Evolutionary conservation across 371 early-diverging fungal species (phyloP), one percentile per base, ranked within the genome.

Genomic region (Rhizopus arrhizus): DNA sequence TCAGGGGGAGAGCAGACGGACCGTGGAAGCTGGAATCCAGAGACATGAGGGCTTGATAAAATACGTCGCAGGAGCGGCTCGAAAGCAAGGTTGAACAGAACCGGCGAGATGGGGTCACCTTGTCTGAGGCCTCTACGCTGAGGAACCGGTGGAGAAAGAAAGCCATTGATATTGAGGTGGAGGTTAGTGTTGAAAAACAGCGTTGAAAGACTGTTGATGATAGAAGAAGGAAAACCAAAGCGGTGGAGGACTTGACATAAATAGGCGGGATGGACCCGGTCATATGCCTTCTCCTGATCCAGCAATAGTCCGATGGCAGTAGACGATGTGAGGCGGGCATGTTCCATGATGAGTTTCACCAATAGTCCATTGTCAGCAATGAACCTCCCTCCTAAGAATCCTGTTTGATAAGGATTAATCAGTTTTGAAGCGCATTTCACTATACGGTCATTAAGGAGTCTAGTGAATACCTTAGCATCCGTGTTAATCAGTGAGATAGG

Each of bases 51-150:
- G 13, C 54, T 16, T 5, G 2, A 3, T 3, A 52, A 42, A n/a
- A 78, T 42, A 1, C 53, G 6, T 0, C 65, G 53, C 2, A 79
- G 40, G 0, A 75, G 59, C 0, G 73, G 76, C 50, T 72, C 69
- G 12, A 72, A 56, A 11, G 63, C 68, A 0, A 75, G 35, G 36
- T 70, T 75, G 54, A 75, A 75, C 0, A 75, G 54, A 0, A 72
- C 16, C 0, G 70, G 72, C 0, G 66, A 64, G 11, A 75, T 42
- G 1, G 70, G 75, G 22, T 72, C 70, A 0, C 70, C 67, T 62
- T 75, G 70, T 0, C 61, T 50, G 0, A 75, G 52, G 1, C 67
- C 72, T 42, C 70, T 38, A 2, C 35, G 13, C 50, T 70, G 72
- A 2, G 2, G 3, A 15, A 63, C 40, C 41, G 64, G 43, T 3